These are phyloP conservation scores for Botrytis tulipae DNA, from an alignment of 2,329 filamentous ascomycete species.

Conservation along the genomic window DNA sequence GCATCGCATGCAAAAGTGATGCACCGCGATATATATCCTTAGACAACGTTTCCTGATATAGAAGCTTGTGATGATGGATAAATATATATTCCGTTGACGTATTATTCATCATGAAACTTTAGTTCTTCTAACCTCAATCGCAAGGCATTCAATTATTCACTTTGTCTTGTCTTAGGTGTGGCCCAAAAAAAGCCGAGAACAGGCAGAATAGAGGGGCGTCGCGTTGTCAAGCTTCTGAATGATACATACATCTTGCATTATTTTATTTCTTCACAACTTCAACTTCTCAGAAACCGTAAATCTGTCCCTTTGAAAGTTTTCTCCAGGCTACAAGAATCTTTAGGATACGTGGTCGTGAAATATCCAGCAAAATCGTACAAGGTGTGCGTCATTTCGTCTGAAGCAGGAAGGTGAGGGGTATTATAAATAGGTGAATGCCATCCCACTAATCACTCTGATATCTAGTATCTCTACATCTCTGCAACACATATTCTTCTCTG, in stretches of 20 bases:
- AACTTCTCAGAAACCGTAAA: not conserved
- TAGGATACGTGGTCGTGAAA: slow-evolving; percentile 18
- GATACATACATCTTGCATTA: slow-evolving; percentile 12
- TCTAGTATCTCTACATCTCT: not conserved
- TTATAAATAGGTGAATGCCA: slow-evolving; percentile 19
- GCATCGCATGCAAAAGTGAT: not conserved
- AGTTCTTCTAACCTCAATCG: slow-evolving; percentile 9
- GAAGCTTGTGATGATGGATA: not conserved
- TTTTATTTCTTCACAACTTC: not conserved
- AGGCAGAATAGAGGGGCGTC: slow-evolving; percentile 18
- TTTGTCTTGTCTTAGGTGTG: not conserved
- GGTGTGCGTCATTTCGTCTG: slow-evolving; percentile 20
- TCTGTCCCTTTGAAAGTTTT: slow-evolving; percentile 9
- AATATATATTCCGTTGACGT: not conserved
- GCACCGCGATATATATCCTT: not conserved
- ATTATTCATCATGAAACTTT: not conserved
- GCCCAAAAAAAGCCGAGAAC: slow-evolving; percentile 12
- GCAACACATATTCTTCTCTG: not conserved
- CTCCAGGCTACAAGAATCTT: not conserved
- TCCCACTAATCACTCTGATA: slow-evolving; percentile 17
- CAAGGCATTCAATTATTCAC: slow-evolving; percentile 5
- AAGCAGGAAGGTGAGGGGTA: slow-evolving; percentile 21
- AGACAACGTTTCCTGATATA: not conserved
- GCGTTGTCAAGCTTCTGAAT: slow-evolving; percentile 17
- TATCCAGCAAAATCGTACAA: slow-evolving; percentile 4